Percentiles rank a stretch among this genome's conserved stretches.
These are phyloP conservation scores for Schoenoplectus tabernaemontani DNA, from an alignment of 202 grass and related monocot genomes.

Conservation along the genomic window DNA sequence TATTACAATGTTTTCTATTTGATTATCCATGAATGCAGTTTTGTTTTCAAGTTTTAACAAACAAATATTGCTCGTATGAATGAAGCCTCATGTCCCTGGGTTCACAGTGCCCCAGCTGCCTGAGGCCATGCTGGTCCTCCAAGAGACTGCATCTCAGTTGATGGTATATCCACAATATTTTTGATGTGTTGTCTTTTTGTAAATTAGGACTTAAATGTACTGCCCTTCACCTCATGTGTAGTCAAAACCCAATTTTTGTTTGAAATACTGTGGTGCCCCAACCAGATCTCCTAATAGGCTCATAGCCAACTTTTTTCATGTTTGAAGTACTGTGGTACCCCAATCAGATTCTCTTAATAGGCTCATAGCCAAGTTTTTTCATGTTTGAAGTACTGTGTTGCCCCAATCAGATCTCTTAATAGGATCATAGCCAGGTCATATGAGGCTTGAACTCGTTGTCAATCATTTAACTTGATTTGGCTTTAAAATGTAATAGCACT, in stretches of 20 bases:
- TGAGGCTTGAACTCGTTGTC: neutral
- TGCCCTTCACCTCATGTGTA: neutral
- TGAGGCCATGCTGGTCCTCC: slow-evolving; percentile 30
- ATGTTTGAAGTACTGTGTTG: neutral
- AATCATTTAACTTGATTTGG: neutral
- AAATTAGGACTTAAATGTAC: neutral
- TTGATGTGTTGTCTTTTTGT: neutral
- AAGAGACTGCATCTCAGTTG: slow-evolving; percentile 24
- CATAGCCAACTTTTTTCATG: too few species aligned
- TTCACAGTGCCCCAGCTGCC: slow-evolving; percentile 34
- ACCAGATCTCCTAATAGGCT: too few species aligned
- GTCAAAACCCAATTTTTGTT: neutral
- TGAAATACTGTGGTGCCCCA: neutral
- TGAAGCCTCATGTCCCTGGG: slow-evolving; percentile 34
- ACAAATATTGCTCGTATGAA: slow-evolving; percentile 24
- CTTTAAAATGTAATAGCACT: neutral
- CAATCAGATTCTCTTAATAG: too few species aligned
- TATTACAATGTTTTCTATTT: slow-evolving; percentile 27
- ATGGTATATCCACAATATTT: slow-evolving; percentile 24
- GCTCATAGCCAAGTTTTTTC: neutral
- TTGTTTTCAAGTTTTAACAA: slow-evolving; percentile 34
- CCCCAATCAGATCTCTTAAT: too few species aligned
- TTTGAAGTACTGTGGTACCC: too few species aligned
- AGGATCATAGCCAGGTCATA: neutral
- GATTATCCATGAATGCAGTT: slow-evolving; percentile 26